A percentile compares a stretch with the other conserved stretches of the same genome.
phyloP scores from a whole-genome alignment of 768 basidiomycete genomes.

The Exidia glandulosa region DNA sequence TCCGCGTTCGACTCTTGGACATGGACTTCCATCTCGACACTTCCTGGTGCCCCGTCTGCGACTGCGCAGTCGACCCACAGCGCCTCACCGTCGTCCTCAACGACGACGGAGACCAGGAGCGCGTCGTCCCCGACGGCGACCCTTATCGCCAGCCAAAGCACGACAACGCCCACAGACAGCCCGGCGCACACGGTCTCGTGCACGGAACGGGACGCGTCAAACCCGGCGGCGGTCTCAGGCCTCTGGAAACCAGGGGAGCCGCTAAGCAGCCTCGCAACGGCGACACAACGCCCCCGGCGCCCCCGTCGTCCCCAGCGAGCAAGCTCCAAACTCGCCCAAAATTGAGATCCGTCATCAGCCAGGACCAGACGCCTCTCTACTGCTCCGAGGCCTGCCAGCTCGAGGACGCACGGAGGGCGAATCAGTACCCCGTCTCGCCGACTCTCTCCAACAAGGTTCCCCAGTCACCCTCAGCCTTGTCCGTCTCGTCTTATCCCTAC shows the following conservation, averaged over 20 bases:
- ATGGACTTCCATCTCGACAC: conserved; percentile 44
- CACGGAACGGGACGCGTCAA: conserved; percentile 59
- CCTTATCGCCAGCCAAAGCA: conserved; percentile 4
- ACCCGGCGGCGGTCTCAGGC: conserved; percentile 30
- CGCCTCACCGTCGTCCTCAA: conserved; percentile 34
- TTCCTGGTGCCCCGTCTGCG: conserved; percentile 74
- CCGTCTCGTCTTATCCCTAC: background rate
- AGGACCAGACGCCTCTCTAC: conserved; percentile 69
- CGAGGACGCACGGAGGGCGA: conserved; percentile 27
- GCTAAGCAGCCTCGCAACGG: conserved; percentile 8
- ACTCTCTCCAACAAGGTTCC: background rate
- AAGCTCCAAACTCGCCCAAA: conserved; percentile 19
- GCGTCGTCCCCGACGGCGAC: background rate
- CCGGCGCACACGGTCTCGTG: conserved; percentile 33
- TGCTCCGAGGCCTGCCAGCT: conserved; percentile 71
- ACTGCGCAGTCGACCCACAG: conserved; percentile 70
- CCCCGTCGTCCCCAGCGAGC: conserved; percentile 14
- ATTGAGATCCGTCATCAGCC: conserved; percentile 65
- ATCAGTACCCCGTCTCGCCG: background rate
- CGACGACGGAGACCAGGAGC: background rate
- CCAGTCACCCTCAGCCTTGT: too few relatives aligned
- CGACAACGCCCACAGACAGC: conserved; percentile 7
- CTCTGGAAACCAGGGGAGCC: conserved; percentile 18
- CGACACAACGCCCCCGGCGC: conserved; percentile 11
- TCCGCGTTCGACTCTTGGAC: background rate